Conservation (phyloP, 352 stramenopile genomes). For the Plasmopara halstedii region DNA sequence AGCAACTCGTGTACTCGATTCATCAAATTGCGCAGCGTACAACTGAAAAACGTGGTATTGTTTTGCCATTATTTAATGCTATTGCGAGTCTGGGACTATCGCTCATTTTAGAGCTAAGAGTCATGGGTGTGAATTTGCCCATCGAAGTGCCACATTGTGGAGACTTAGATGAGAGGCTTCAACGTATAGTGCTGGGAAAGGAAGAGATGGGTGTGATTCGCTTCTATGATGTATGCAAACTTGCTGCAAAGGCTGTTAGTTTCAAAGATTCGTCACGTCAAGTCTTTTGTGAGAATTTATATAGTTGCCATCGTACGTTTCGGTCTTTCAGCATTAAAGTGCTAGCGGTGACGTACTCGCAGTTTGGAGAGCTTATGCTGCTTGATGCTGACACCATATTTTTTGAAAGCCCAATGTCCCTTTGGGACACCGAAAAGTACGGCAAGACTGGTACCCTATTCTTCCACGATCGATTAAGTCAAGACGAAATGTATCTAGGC, state of each 20-base stretch:
- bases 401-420: slow-evolving; percentile 43
- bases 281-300: slow-evolving; percentile 44
- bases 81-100: slow-evolving; percentile 45
- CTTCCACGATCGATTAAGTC: slow-evolving; percentile 45
- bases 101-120: slow-evolving; percentile 48
- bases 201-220: slow-evolving; percentile 33
- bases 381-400: slow-evolving; percentile 61
- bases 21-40: slow-evolving; percentile 21
- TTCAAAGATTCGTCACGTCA: slow-evolving; percentile 21
- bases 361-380: slow-evolving; percentile 67
- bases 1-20: slow-evolving; percentile 28
- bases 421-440: slow-evolving; percentile 53
- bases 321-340: slow-evolving; percentile 53
- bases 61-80: slow-evolving; percentile 47
- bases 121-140: slow-evolving; percentile 35
- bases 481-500: slow-evolving; percentile 33
- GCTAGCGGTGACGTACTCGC: slow-evolving; percentile 52
- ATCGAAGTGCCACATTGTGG: slow-evolving; percentile 61
- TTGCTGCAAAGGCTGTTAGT: slow-evolving; percentile 22
- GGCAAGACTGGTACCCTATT: slow-evolving; percentile 43
- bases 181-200: slow-evolving; percentile 24
- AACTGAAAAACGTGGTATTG: slow-evolving; percentile 37
- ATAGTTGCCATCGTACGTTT: slow-evolving; percentile 35
- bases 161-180: slow-evolving; percentile 30
- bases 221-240: slow-evolving; percentile 55